Conservation (phyloP, 2,329 filamentous ascomycete species). For the Tolypocladium amazonense region DNA sequence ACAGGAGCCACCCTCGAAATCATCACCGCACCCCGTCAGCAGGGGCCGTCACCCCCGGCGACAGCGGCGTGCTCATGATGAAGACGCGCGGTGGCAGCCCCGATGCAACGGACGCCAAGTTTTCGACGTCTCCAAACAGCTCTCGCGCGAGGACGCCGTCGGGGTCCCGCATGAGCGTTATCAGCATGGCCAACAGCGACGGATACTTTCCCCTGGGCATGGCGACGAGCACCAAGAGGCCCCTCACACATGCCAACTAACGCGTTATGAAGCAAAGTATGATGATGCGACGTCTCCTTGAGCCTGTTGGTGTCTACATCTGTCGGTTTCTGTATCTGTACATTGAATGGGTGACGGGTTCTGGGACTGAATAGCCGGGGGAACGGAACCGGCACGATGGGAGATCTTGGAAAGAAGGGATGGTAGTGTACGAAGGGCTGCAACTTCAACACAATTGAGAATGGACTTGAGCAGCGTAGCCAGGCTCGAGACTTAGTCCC, state of each 20-base stretch:
- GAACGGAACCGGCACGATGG: not conserved
- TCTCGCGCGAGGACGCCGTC: slow-evolving; percentile 39
- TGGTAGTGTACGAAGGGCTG: not conserved
- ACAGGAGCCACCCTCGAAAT: slow-evolving; percentile 27
- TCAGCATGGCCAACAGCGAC: slow-evolving; percentile 18
- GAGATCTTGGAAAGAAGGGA: not conserved
- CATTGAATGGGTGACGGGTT: not conserved
- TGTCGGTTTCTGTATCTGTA: not conserved
- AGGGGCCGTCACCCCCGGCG: slow-evolving; percentile 26
- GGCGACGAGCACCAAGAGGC: slow-evolving; percentile 20
- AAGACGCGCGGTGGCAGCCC: slow-evolving; percentile 26
- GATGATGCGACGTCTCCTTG: not conserved
- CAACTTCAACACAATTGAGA: not conserved
- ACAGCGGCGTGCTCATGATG: slow-evolving; percentile 33
- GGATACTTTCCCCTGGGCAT: slow-evolving; percentile 30
- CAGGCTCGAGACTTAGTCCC: not conserved
- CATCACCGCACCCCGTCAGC: slow-evolving; percentile 32
- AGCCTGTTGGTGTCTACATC: not conserved
- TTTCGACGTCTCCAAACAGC: slow-evolving; percentile 31
- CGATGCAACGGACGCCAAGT: slow-evolving; percentile 13
- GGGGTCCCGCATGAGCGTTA: slow-evolving; percentile 20
- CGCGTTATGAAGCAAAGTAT: not conserved
- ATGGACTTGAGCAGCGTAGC: not conserved
- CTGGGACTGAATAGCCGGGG: not conserved
- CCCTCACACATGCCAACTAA: not conserved